Evolutionary conservation across 78 protist species (phyloP), one percentile per base, ranked within the genome.

Genomic region (Dictyostelium brefeldianum): DNA sequence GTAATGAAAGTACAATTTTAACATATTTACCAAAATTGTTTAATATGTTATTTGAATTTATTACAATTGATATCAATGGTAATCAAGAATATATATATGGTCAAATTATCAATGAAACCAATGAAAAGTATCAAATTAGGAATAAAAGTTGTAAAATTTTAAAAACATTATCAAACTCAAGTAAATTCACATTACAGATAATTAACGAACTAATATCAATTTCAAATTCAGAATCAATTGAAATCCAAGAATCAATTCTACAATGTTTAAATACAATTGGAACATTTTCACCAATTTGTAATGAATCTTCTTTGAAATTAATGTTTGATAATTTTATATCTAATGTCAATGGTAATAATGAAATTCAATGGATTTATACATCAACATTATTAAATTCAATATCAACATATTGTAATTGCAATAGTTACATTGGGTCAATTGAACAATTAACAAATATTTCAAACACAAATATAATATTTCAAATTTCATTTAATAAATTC

Each of bases 181-280:
- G 5, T 65, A 65, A 51, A 51, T 51, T 14, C 43, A 2, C 5
- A 3, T 36, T 36, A 36, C 2, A 3, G 43, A 36, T 36, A 36
- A 36, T 36, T 36, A 36, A 36, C 2, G 43, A 36, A 36, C 43
- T 36, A 36, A 3, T 36, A 36, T 2, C 10, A 51, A 51, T 12
- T 51, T 51, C 56, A 51, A 51, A 51, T 36, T 36, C 43, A 36
- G 43, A 36, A 36, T 36, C 2, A 36, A 59, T 59, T 9, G n/a
- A 59, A 9, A 22, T 59, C 25, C 22, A 65, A 65, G 73, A 65
- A 29, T 27, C 14, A 14, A 11, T 29, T 9, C 3, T 29, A 3
- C n/a, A 65, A 65, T 65, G 73, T 65, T 65, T 29, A 25, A 65
- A 65, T 65, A 29, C 22, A 65, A 65, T 65, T 59, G 31, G 31